These are phyloP conservation scores for Colletotrichum noveboracense DNA, from an alignment of 2,329 filamentous ascomycete species.

Conservation along the genomic window DNA sequence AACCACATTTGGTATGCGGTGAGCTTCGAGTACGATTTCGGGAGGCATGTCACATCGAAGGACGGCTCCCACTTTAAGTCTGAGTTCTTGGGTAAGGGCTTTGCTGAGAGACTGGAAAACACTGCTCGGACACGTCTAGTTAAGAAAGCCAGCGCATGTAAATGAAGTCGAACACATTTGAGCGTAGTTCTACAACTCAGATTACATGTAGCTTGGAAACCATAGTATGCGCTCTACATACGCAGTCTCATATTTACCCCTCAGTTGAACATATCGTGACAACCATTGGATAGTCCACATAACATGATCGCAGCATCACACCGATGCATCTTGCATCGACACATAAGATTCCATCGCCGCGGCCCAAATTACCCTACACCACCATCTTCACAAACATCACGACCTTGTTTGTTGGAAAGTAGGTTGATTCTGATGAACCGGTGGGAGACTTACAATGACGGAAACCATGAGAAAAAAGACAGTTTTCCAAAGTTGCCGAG, in stretches of 20 bases:
- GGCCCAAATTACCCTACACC: background rate
- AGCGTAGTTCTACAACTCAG: background rate
- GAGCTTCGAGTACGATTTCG: background rate
- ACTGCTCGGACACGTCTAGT: fast-evolving
- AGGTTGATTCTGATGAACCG: background rate
- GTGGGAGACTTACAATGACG: background rate
- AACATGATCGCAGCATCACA: background rate
- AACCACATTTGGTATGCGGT: background rate
- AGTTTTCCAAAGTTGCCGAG: background rate
- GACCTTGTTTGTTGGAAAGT: background rate
- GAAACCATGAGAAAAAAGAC: background rate
- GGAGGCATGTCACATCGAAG: background rate
- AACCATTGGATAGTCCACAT: background rate
- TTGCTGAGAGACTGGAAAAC: fast-evolving
- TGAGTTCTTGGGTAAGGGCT: background rate
- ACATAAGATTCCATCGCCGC: background rate
- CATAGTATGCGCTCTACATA: fast-evolving
- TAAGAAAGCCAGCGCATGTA: background rate
- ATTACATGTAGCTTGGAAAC: fast-evolving
- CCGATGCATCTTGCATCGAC: background rate
- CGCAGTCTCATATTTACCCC: background rate
- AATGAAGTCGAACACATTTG: fast-evolving
- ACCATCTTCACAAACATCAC: background rate
- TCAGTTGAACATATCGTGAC: fast-evolving
- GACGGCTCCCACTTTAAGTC: background rate